These are phyloP conservation scores for Avena atlantica DNA, from an alignment of 176 grass and related monocot species.

Conservation along the genomic window DNA sequence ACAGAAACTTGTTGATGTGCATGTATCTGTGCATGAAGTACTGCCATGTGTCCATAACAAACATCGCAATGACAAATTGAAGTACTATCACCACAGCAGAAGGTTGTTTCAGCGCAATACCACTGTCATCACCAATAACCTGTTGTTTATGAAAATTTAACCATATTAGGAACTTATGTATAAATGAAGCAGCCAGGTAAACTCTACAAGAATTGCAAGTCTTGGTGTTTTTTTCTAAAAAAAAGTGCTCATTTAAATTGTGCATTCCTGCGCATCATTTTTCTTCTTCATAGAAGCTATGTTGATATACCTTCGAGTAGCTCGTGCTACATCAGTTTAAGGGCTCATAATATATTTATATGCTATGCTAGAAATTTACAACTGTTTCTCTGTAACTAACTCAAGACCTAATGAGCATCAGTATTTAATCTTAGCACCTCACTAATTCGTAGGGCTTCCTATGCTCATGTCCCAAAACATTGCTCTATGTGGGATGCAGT, in stretches of 20 bases:
- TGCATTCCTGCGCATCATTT: neutral
- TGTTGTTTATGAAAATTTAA: slow-evolving; percentile 44
- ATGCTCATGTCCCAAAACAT: neutral
- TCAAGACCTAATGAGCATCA: neutral
- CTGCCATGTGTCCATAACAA: slow-evolving; percentile 93
- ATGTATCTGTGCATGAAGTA: slow-evolving; percentile 96
- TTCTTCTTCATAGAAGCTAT: neutral
- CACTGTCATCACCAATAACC: slow-evolving; percentile 75
- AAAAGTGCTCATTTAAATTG: neutral
- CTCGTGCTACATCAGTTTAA: neutral
- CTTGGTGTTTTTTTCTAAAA: neutral
- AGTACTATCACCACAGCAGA: slow-evolving; percentile 48
- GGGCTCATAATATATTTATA: neutral
- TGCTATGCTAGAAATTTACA: neutral
- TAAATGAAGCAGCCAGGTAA: slow-evolving; percentile 2
- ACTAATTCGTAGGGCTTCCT: neutral
- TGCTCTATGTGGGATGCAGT: neutral
- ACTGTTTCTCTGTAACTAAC: neutral
- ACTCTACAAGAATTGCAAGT: neutral
- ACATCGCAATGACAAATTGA: slow-evolving; percentile 71
- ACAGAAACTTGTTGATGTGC: slow-evolving; percentile 82
- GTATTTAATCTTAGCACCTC: neutral
- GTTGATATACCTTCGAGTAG: neutral
- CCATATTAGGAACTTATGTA: slow-evolving; percentile 12
- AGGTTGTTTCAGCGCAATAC: slow-evolving; percentile 53